Evolutionary conservation across 306 rosid genomes (phyloP).

Genomic region (Comarum palustre): DNA sequence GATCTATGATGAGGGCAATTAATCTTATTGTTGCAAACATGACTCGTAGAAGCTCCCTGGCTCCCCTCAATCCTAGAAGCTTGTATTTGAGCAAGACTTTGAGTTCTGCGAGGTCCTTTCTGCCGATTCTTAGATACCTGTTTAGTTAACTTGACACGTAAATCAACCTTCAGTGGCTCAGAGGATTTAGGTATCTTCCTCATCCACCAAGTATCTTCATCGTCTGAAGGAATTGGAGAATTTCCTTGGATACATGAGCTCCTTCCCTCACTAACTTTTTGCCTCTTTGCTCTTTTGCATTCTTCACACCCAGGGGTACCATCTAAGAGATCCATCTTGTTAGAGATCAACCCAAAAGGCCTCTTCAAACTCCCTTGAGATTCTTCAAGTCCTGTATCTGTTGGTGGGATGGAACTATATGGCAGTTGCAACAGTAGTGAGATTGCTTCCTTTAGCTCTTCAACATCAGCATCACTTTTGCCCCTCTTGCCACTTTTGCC

Average conservation of each 20-base stretch:
- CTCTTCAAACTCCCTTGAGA: conserved; percentile 55
- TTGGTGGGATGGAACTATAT: conserved; percentile 31
- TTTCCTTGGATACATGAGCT: conserved; percentile 48
- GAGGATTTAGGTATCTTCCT: conserved; percentile 67
- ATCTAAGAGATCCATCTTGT: conserved; percentile 59
- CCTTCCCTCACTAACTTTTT: conserved; percentile 68
- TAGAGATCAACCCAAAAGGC: conserved; percentile 41
- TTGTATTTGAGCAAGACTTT: conserved; percentile 81
- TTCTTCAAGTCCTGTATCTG: conserved; percentile 48
- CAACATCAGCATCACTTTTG: conserved; percentile 47
- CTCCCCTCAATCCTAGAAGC: conserved; percentile 94
- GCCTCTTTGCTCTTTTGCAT: conserved; percentile 81
- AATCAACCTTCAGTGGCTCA: conserved; percentile 67
- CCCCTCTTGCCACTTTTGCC: conserved; percentile 41
- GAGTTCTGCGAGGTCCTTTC: conserved; percentile 72
- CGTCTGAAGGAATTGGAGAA: conserved; percentile 59
- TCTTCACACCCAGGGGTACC: conserved; percentile 93
- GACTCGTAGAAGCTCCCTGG: conserved; percentile 97
- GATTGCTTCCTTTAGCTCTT: conserved; percentile 74
- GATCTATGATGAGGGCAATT: conserved; percentile 78
- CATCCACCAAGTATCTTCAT: conserved; percentile 85
- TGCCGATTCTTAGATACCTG: conserved; percentile 67
- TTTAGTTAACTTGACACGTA: conserved; percentile 59
- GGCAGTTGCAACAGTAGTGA: conserved; percentile 63
- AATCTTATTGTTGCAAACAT: conserved; percentile 77